Percentiles rank a stretch among this genome's conserved stretches.
Evolutionary conservation across 2,329 filamentous ascomycete genomes (phyloP).

Genomic region (Cladophialophora exuberans): DNA sequence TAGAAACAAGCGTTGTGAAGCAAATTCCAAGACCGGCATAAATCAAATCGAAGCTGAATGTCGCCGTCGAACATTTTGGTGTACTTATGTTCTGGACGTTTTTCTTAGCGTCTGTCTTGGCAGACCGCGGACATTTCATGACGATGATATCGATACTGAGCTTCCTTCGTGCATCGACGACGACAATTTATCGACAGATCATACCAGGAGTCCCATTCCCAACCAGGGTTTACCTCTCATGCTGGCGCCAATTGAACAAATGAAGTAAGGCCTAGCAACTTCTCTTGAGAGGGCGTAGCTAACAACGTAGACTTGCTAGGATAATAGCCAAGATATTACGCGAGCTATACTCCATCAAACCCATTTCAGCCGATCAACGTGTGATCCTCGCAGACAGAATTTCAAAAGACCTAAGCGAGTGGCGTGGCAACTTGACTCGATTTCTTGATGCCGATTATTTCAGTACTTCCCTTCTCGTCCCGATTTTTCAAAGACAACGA

Average conservation of each 20-base stretch:
- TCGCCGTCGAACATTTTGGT: conserved; percentile 31
- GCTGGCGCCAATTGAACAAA: not conserved
- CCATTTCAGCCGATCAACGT: conserved; percentile 11
- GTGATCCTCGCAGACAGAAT: conserved; percentile 22
- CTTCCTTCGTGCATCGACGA: conserved; percentile 33
- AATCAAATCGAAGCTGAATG: conserved; percentile 28
- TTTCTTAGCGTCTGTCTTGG: conserved; percentile 32
- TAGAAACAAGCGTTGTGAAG: conserved; percentile 29
- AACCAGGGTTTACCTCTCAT: not conserved
- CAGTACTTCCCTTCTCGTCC: conserved; percentile 38
- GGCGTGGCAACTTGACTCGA: conserved; percentile 41
- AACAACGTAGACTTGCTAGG: conserved; percentile 39
- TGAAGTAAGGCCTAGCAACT: not conserved
- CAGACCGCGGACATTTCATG: conserved; percentile 31
- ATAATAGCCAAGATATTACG: conserved; percentile 50
- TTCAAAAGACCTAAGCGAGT: conserved; percentile 38
- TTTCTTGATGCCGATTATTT: conserved; percentile 47
- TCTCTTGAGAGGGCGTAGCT: not conserved
- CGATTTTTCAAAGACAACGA: conserved; percentile 48
- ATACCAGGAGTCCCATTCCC: conserved; percentile 10
- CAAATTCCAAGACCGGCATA: conserved; percentile 23
- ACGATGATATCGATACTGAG: conserved; percentile 32
- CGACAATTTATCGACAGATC: conserved; percentile 25
- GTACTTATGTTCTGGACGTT: conserved; percentile 31
- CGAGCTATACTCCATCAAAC: conserved; percentile 44